Conservation (phyloP, 495 filamentous ascomycete genomes). For the Trichoderma orchidacearum region DNA sequence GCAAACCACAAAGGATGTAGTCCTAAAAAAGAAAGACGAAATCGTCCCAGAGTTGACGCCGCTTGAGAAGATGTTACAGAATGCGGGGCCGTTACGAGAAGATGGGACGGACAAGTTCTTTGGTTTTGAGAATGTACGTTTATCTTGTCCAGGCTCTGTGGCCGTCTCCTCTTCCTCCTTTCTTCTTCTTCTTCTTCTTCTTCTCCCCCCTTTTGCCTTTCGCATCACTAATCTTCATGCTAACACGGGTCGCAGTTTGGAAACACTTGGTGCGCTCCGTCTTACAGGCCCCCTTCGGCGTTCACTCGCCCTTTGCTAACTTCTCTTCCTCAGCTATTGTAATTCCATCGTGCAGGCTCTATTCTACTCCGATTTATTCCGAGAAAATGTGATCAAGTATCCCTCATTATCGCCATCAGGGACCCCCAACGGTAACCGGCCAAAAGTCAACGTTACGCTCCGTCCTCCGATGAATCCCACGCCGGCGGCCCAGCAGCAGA, state of each 20-base stretch:
- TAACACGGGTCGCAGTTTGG: conserved; percentile 54
- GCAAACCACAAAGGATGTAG: conserved; percentile 22
- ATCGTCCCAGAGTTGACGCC: conserved; percentile 56
- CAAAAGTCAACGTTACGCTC: conserved; percentile 34
- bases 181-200: not conserved
- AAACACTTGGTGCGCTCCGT: conserved; percentile 71
- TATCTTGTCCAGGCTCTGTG: not conserved
- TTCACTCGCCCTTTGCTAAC: conserved; percentile 11
- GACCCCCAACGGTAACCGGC: conserved; percentile 26
- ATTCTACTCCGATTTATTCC: conserved; percentile 89
- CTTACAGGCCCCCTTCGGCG: not conserved
- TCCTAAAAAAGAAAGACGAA: conserved; percentile 55
- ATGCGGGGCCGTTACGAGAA: conserved; percentile 60
- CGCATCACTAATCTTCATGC: conserved; percentile 4
- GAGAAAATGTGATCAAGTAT: conserved; percentile 89
- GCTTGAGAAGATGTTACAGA: conserved; percentile 68
- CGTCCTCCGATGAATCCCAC: conserved; percentile 29
- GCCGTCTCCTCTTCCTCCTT: not conserved
- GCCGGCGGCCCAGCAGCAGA: conserved; percentile 27
- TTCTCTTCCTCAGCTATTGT: conserved; percentile 53
- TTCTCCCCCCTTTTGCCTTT: not conserved
- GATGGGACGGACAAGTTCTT: conserved; percentile 98
- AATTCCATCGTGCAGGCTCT: conserved; percentile 97
- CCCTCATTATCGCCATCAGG: conserved; percentile 42
- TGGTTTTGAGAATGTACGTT: conserved; percentile 89